Percentiles rank a stretch among this genome's conserved stretches.
Conservation (phyloP, 2,329 filamentous ascomycete genomes). For the Cladosporium austrohemisphaericum region DNA sequence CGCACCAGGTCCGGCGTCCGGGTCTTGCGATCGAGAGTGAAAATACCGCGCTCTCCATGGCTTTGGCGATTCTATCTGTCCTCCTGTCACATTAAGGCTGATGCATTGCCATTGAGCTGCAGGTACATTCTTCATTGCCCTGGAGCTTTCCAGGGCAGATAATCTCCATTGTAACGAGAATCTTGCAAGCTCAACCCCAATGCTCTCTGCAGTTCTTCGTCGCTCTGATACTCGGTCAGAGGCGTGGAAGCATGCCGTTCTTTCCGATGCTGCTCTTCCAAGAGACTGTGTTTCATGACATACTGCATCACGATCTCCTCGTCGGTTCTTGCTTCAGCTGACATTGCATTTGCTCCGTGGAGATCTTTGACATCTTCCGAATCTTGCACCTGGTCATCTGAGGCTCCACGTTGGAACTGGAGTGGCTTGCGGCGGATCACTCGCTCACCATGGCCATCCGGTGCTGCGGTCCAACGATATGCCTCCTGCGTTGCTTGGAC, state of each 20-base stretch:
- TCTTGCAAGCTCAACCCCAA: slow-evolving; percentile 53
- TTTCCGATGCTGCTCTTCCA: slow-evolving; percentile 13
- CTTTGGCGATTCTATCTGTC: no score
- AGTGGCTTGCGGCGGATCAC: not conserved
- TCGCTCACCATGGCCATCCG: not conserved
- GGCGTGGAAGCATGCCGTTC: no score
- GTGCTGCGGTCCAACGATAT: no score
- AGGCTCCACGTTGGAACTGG: not conserved
- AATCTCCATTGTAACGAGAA: no score
- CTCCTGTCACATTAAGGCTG: no score
- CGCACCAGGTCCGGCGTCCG: no score
- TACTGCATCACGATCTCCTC: slow-evolving; percentile 17
- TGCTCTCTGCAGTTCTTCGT: slow-evolving; percentile 52
- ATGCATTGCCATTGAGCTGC: no score
- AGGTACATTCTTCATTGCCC: no score
- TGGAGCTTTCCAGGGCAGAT: no score
- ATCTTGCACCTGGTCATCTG: not conserved
- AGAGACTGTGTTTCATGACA: slow-evolving; percentile 13
- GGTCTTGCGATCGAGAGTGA: no score
- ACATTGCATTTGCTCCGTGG: not conserved
- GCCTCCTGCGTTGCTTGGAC: no score
- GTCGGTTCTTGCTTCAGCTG: slow-evolving; percentile 5
- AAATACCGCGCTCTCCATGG: no score
- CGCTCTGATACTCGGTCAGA: slow-evolving; percentile 20
- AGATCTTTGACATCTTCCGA: not conserved